Percentiles rank a stretch among this genome's conserved stretches.
Conservation (phyloP, 2,329 filamentous ascomycete species). For the Pseudogymnoascus sp. region DNA sequence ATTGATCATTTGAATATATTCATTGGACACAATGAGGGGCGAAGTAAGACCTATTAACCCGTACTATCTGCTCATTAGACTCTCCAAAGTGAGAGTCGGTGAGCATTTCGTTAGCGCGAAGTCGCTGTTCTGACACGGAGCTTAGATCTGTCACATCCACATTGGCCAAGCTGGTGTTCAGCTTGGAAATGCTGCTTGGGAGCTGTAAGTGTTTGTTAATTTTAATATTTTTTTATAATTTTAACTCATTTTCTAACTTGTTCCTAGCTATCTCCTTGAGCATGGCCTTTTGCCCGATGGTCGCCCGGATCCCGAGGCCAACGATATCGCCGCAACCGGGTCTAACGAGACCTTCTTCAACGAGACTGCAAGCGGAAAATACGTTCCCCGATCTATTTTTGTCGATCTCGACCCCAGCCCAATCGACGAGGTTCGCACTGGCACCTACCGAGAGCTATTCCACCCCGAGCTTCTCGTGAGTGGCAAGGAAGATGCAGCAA, state of each 20-base stretch:
- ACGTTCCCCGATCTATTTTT: slow-evolving; percentile 59
- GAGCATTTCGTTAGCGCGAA: slow-evolving; percentile 7
- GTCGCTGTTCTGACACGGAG: slow-evolving; percentile 7
- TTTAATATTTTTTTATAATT: slow-evolving; percentile 4
- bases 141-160: slow-evolving; percentile 56
- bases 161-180: slow-evolving; percentile 61
- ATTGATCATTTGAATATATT: slow-evolving; percentile 5
- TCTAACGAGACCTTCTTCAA: slow-evolving; percentile 60
- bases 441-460: slow-evolving; percentile 53
- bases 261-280: slow-evolving; percentile 52
- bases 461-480: slow-evolving; percentile 58
- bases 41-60: slow-evolving; percentile 9
- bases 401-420: slow-evolving; percentile 59
- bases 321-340: slow-evolving; percentile 43
- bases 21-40: slow-evolving; percentile 7
- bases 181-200: slow-evolving; percentile 61
- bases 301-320: slow-evolving; percentile 44
- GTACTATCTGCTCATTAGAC: slow-evolving; percentile 6
- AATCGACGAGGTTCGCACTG: slow-evolving; percentile 59
- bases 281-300: slow-evolving; percentile 55
- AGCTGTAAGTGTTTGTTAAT: slow-evolving; percentile 44
- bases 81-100: slow-evolving; percentile 5
- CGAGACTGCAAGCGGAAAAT: slow-evolving; percentile 55
- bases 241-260: slow-evolving; percentile 11
- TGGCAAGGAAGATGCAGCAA: slow-evolving; percentile 61